Evolutionary conservation across 306 rosid genomes (phyloP).

Genomic region (Quercus mongolica): DNA sequence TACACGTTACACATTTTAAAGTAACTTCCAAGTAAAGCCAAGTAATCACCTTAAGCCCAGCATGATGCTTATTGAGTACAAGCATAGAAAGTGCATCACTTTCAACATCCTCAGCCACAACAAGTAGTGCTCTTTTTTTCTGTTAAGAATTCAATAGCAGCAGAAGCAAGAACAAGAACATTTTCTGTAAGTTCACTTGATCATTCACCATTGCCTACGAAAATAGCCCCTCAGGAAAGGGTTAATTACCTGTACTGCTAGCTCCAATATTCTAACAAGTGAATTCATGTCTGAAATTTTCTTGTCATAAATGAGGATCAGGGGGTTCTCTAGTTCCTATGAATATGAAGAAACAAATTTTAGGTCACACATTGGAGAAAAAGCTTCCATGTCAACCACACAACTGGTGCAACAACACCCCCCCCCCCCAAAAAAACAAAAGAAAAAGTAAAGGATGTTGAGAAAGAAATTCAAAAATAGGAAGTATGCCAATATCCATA

Average conservation of each 20-base stretch:
- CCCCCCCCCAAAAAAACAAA: too few relatives aligned
- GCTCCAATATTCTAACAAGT: slow-evolving; percentile 71
- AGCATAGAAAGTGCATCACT: slow-evolving; percentile 89
- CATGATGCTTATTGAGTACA: slow-evolving; percentile 92
- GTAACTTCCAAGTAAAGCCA: slow-evolving; percentile 1
- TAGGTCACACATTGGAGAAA: slow-evolving; percentile 10
- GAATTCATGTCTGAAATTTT: slow-evolving; percentile 77
- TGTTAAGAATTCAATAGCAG: slow-evolving; percentile 33
- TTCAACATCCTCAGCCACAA: slow-evolving; percentile 96
- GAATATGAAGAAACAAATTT: slow-evolving; percentile 16
- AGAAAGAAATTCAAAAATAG: background rate
- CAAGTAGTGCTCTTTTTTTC: slow-evolving; percentile 76
- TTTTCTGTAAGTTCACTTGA: background rate
- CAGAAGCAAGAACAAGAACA: slow-evolving; percentile 19
- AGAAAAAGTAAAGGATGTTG: slow-evolving; percentile 3
- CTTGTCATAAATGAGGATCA: slow-evolving; percentile 86
- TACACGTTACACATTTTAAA: background rate
- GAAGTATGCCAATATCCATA: background rate
- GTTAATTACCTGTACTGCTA: slow-evolving; percentile 57
- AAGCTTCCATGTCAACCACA: background rate
- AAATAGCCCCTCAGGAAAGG: slow-evolving; percentile 19
- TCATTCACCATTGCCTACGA: slow-evolving; percentile 16
- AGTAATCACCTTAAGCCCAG: slow-evolving; percentile 76
- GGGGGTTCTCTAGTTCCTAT: slow-evolving; percentile 89
- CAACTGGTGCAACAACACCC: background rate